These are phyloP conservation scores for Blastocystis sp. DNA, from an alignment of 352 stramenopile genomes.

Conservation along the genomic window DNA sequence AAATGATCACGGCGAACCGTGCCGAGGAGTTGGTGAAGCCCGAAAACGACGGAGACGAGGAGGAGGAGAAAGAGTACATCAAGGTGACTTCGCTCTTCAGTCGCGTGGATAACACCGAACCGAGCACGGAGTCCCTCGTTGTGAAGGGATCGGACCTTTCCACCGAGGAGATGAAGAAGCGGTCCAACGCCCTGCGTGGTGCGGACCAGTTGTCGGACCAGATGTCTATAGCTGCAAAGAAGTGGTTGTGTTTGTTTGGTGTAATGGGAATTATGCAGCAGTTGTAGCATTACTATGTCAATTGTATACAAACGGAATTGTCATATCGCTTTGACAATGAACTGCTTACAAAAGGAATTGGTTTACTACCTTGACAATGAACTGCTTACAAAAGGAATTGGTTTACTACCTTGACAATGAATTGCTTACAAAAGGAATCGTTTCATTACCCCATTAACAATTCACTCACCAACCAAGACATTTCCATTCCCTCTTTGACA, in stretches of 20 bases:
- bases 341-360: too few relatives aligned
- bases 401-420: too few relatives aligned
- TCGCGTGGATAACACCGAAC: background rate
- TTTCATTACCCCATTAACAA: too few relatives aligned
- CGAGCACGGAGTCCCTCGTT: background rate
- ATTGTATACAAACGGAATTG: too few relatives aligned
- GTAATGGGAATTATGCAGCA: too few relatives aligned
- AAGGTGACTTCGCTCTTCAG: conserved; percentile 20
- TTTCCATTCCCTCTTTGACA: too few relatives aligned
- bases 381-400: too few relatives aligned
- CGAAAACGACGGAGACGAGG: background rate
- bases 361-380: too few relatives aligned
- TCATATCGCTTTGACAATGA: too few relatives aligned
- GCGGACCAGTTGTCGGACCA: conserved; percentile 25
- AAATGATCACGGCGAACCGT: conserved; percentile 49
- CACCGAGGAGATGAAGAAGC: background rate
- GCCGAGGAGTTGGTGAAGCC: conserved; percentile 42
- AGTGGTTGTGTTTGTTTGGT: conserved; percentile 10
- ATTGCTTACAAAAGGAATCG: too few relatives aligned
- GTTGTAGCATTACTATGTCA: too few relatives aligned
- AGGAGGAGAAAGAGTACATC: conserved; percentile 39
- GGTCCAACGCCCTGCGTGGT: conserved; percentile 4
- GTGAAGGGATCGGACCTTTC: background rate
- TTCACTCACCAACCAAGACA: too few relatives aligned
- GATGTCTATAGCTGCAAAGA: background rate